Evolutionary conservation across 2,329 filamentous ascomycete genomes (phyloP).

Genomic region (Didymella pinodella): DNA sequence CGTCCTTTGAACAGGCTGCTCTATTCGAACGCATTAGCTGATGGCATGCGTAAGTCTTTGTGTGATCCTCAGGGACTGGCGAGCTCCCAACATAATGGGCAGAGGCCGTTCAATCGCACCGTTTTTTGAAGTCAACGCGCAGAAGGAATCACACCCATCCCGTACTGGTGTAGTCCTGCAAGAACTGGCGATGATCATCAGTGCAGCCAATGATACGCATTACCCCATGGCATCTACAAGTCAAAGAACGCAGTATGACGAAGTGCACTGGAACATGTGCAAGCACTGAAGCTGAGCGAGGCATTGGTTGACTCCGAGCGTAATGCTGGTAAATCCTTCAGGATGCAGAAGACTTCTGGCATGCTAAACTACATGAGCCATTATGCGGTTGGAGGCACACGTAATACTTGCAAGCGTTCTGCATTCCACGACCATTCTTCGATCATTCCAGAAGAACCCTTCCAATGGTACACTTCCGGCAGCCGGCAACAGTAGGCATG

Average conservation of each 20-base stretch:
- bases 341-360: background rate
- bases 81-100: no score
- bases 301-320: background rate
- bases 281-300: background rate
- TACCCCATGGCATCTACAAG: background rate
- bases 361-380: no score
- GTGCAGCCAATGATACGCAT: background rate
- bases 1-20: no score
- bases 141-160: background rate
- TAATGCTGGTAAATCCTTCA: background rate
- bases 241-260: background rate
- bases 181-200: background rate
- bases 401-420: background rate
- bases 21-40: background rate
- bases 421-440: background rate
- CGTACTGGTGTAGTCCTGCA: no score
- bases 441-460: background rate
- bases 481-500: conserved; percentile 1
- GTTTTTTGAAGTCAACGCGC: no score
- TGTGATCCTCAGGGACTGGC: background rate
- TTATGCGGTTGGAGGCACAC: background rate
- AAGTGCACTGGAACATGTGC: background rate
- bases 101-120: background rate
- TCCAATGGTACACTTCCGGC: background rate
- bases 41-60: background rate